Evolutionary conservation across 768 basidiomycete genomes (phyloP), one percentile per base, ranked within the genome.

Genomic region (Phlebiopsis flavidoalba): DNA sequence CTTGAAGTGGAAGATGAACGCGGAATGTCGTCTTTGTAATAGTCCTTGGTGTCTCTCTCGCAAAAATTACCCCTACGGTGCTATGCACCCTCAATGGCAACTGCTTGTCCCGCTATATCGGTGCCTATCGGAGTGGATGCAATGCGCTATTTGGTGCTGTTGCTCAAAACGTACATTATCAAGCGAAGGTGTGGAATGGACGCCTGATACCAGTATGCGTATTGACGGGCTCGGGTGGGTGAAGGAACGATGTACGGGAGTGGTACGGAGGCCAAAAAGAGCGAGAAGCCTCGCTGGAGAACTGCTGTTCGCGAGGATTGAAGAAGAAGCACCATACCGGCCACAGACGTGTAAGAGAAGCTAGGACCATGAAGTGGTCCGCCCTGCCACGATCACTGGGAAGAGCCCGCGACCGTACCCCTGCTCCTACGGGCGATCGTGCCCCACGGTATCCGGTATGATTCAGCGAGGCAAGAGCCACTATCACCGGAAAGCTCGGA

Each of bases 121-220:
- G 91, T 1, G 78, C 89, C 2, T 94, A n/a, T 87, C 67, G 85
- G 88, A 19, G 87, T 89, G 1, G 86, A 91, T 65, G n/a, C n/a
- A 75, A 89, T 8, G 71, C 72, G 15, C 79, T 95, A 17, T 95
- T 95, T 68, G 91, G 91, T 22, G 81, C 81, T 1, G 80, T n/a
- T 93, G 37, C 76, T 94, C 19, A 82, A 89, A 43, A 94, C 89
- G 0, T 95, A 82, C 70, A 92, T n/a, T 95, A 58, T 93, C 93
- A 3, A 69, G 79, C 21, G 82, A 79, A 57, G 91, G 88, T 7
- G 81, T 91, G n/a, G 88, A 92, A 64, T 95, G 89, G 85, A 75
- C 78, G 2, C 76, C 81, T 22, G 91, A 86, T 33, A 79, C n/a
- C 77, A 1, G 86, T 94, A 17, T 93, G 90, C 64, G 88, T 95